Conservation (phyloP, 306 rosid genomes). For the Alnus glutinosa region DNA sequence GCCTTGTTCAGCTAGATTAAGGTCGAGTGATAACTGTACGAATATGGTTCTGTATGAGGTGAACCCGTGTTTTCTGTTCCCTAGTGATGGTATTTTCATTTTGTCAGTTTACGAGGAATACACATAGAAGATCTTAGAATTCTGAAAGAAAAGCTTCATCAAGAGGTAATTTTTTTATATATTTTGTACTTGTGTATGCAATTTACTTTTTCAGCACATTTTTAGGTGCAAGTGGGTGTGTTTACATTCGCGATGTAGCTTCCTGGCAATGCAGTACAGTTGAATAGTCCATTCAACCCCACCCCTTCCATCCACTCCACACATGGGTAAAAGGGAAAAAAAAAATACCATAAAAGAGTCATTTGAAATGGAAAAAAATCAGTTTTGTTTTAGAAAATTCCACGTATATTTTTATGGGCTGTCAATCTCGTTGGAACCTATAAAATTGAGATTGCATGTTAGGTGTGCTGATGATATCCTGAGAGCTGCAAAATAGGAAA, state of each 20-base stretch:
- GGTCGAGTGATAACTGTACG: not conserved
- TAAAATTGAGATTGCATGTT: not conserved
- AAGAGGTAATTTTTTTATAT: conserved; percentile 60
- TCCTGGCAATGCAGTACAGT: not conserved
- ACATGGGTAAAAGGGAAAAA: not conserved
- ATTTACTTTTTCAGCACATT: not conserved
- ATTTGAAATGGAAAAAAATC: not conserved
- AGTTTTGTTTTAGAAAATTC: not conserved
- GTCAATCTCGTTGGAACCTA: not conserved
- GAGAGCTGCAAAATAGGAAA: not conserved
- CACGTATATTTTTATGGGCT: not conserved
- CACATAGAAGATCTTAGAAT: conserved; percentile 61
- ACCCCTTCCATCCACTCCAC: not conserved
- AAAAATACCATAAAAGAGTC: not conserved
- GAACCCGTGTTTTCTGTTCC: conserved; percentile 22
- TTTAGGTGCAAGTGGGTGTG: not conserved
- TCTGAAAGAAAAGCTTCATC: conserved; percentile 80
- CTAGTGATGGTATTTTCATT: conserved; percentile 22
- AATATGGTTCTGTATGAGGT: conserved; percentile 15
- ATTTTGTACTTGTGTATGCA: not conserved
- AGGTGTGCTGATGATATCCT: not conserved
- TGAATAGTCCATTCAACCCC: not conserved
- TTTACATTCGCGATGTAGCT: not conserved
- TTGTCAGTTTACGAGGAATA: conserved; percentile 75
- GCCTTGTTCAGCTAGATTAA: conserved; percentile 1